Conservation (phyloP, 192 early-diverging fungal genomes). For the Gamsiella multidivaricata region DNA sequence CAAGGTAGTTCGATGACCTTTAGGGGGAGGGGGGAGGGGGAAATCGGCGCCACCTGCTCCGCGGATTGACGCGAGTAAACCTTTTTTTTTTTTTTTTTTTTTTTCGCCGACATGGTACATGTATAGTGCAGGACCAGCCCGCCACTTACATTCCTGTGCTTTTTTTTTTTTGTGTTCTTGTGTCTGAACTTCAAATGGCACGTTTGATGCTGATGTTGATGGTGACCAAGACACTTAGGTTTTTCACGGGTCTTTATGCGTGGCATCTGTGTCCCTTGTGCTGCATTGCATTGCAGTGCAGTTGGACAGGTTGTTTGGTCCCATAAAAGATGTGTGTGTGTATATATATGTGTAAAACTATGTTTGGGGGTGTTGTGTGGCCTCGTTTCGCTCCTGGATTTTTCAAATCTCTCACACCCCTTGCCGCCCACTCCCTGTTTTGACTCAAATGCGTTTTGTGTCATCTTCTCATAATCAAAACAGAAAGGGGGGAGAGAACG, state of each 20-base stretch:
- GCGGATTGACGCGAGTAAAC: too few relatives aligned
- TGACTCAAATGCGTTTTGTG: constrained; percentile 39
- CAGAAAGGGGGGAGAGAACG: constrained; percentile 4
- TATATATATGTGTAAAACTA: neutral
- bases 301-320: too few relatives aligned
- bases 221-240: neutral
- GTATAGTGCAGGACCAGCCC: too few relatives aligned
- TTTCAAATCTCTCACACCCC: constrained; percentile 32
- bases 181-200: too few relatives aligned
- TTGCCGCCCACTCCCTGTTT: constrained; percentile 49
- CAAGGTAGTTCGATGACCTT: too few relatives aligned
- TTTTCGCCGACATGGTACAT: too few relatives aligned
- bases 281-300: neutral
- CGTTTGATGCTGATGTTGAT: too few relatives aligned
- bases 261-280: neutral
- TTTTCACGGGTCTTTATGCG: neutral
- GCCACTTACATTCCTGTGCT: neutral
- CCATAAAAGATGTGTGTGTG: neutral
- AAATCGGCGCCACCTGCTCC: too few relatives aligned
- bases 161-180: neutral
- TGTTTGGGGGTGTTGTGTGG: neutral
- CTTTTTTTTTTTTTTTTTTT: too few relatives aligned
- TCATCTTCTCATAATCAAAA: constrained; percentile 54
- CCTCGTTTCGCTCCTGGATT: constrained; percentile 1
- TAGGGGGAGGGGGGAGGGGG: too few relatives aligned